These are phyloP conservation scores for Porphyridium purpureum DNA, from an alignment of 23 red algal species.

Conservation along the genomic window DNA sequence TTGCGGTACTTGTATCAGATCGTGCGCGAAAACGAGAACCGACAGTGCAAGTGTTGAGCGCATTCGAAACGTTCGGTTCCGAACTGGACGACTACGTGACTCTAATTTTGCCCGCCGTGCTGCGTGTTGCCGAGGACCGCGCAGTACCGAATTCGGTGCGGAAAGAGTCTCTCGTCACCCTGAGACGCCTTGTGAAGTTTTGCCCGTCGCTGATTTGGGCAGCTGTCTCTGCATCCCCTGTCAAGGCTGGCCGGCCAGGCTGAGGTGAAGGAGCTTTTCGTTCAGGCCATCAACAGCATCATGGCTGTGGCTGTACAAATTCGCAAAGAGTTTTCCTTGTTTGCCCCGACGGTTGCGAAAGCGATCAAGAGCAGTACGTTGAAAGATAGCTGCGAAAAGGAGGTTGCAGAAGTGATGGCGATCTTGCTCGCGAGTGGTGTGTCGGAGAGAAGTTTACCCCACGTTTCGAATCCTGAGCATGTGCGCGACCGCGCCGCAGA, in stretches of 20 bases:
- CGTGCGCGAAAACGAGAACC: constrained; percentile 21
- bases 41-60: constrained; percentile 32
- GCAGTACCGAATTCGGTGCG: constrained; percentile 7
- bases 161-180: constrained; percentile 32
- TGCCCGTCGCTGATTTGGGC: constrained; percentile 30
- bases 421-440: too few relatives aligned
- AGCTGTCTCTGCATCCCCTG: constrained; percentile 74
- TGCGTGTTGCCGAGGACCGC: constrained; percentile 21
- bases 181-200: constrained; percentile 19
- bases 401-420: too few relatives aligned
- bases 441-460: too few relatives aligned
- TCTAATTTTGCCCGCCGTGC: constrained; percentile 38
- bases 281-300: background rate
- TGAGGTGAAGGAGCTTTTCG: background rate
- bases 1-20: constrained; percentile 27
- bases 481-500: too few relatives aligned
- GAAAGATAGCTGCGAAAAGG: too few relatives aligned
- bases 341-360: background rate
- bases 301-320: background rate
- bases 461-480: too few relatives aligned
- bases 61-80: constrained; percentile 46
- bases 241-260: constrained; percentile 12
- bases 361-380: too few relatives aligned
- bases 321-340: background rate
- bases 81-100: constrained; percentile 40